A percentile compares a stretch with the other conserved stretches of the same genome.
These are phyloP conservation scores for Pseudopyrenochaeta lycopersici DNA, from an alignment of 2,329 filamentous ascomycete genomes.

Conservation along the genomic window DNA sequence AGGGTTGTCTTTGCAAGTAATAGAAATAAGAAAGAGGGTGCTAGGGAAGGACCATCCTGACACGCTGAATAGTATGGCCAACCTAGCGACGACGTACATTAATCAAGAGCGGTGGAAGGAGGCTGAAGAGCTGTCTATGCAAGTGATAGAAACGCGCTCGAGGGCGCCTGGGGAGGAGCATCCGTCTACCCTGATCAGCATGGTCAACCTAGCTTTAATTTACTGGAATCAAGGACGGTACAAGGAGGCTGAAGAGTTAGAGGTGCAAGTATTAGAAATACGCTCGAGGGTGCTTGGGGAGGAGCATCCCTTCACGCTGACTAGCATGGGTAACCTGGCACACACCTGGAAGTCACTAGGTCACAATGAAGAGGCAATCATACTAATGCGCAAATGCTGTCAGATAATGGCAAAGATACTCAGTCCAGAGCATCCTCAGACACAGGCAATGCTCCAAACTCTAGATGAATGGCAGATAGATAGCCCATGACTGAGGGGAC, in stretches of 20 bases:
- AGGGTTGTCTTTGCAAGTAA: not conserved
- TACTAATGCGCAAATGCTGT: too few relatives aligned
- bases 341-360: too few relatives aligned
- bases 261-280: too few relatives aligned
- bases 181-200: conserved; percentile 14
- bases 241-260: not conserved
- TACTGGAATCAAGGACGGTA: not conserved
- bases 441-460: too few relatives aligned
- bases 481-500: too few relatives aligned
- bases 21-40: not conserved
- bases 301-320: too few relatives aligned
- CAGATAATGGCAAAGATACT: too few relatives aligned
- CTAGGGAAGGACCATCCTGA: not conserved
- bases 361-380: too few relatives aligned
- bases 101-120: not conserved
- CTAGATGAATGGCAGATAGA: too few relatives aligned
- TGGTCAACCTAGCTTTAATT: conserved; percentile 7
- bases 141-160: conserved; percentile 8
- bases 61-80: conserved; percentile 1
- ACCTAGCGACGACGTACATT: conserved; percentile 1
- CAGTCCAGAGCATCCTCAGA: too few relatives aligned
- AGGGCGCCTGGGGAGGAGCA: conserved; percentile 9
- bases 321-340: too few relatives aligned
- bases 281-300: too few relatives aligned
- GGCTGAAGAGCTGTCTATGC: not conserved